Evolutionary conservation across 495 filamentous ascomycete species (phyloP).

Genomic region (Stereocaulon alpinum): DNA sequence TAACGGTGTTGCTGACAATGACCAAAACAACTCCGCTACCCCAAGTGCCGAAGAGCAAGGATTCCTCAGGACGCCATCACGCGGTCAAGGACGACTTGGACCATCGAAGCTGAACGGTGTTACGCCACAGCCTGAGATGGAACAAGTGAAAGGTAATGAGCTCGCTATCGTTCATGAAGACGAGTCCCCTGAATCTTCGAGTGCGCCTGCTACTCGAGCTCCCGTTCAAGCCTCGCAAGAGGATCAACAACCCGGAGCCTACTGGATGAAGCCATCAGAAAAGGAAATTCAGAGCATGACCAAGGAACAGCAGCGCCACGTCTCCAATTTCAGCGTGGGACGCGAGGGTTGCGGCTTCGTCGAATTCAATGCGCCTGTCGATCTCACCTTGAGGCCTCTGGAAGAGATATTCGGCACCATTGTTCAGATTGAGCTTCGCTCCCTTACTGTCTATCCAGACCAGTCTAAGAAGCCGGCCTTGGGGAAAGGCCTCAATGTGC

Average conservation of each 20-base stretch:
- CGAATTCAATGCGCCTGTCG: constrained; percentile 68
- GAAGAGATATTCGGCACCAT: constrained; percentile 64
- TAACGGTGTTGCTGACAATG: constrained; percentile 36
- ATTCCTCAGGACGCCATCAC: constrained; percentile 46
- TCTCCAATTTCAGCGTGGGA: constrained; percentile 67
- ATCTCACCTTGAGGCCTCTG: constrained; percentile 60
- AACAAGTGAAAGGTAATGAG: constrained; percentile 63
- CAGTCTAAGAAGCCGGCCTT: constrained; percentile 61
- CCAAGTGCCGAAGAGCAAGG: constrained; percentile 57
- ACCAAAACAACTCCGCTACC: constrained; percentile 39
- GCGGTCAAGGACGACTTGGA: constrained; percentile 39
- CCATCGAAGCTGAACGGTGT: constrained; percentile 34
- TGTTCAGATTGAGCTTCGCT: constrained; percentile 61
- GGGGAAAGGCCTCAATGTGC: constrained; percentile 85
- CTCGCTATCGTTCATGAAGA: constrained; percentile 73
- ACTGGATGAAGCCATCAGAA: constrained; percentile 71
- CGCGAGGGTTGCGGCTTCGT: constrained; percentile 71
- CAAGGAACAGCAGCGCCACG: constrained; percentile 56
- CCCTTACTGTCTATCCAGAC: constrained; percentile 77
- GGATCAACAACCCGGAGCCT: constrained; percentile 57
- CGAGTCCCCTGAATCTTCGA: constrained; percentile 33
- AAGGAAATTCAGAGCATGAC: constrained; percentile 66
- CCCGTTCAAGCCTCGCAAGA: constrained; percentile 28
- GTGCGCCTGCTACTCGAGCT: constrained; percentile 28
- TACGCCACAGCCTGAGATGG: constrained; percentile 50